Evolutionary conservation across 768 basidiomycete species (phyloP), one percentile per base, ranked within the genome.

Genomic region (Hericium coralloides): DNA sequence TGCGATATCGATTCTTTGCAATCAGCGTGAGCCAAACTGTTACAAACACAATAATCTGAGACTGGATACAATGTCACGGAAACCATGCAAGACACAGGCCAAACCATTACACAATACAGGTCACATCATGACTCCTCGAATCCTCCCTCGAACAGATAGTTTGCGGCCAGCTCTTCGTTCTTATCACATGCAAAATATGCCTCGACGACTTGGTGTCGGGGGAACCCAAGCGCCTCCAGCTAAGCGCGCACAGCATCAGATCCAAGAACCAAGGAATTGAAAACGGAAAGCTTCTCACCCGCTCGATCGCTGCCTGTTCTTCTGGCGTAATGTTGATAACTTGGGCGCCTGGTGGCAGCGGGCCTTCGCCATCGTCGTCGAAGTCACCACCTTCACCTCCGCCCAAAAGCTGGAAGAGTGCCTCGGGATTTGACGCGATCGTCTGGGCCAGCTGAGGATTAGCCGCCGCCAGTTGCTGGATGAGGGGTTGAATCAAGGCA

Each of bases 101-200:
- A 50, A 50, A 53, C 17, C 31, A 50, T 60, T 60, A 66, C 25
- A 31, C 31, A 31, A 31, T 31, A 31, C 31, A 31, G 31, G 31
- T 9, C 31, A 31, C 31, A 31, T 31, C 31, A 31, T 31, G 60
- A 71, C 53, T 80, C 84, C 1, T 83, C 84, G 64, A 83, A 85
- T 26, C 75, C 74, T 55, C 72, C 65, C 63, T 95, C 94, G 61
- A 98, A 95, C 64, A 98, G 70, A 65, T 86, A 95, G 67, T 97
- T 97, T 14, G 95, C 97, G 9, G 97, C 94, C 18, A 95, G 73
- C 67, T 98, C 93, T 72, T 98, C 97, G 67, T 98, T 93, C 79
- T 91, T 93, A 69, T 93, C 97, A 70, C 95, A 98, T 2, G 86
- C 89, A 67, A 95, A 82, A 72, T 90, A 99, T 1, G 97, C 97